phyloP scores from a whole-genome alignment of 352 stramenopile genomes.

The Phytophthora pseudosyringae region DNA sequence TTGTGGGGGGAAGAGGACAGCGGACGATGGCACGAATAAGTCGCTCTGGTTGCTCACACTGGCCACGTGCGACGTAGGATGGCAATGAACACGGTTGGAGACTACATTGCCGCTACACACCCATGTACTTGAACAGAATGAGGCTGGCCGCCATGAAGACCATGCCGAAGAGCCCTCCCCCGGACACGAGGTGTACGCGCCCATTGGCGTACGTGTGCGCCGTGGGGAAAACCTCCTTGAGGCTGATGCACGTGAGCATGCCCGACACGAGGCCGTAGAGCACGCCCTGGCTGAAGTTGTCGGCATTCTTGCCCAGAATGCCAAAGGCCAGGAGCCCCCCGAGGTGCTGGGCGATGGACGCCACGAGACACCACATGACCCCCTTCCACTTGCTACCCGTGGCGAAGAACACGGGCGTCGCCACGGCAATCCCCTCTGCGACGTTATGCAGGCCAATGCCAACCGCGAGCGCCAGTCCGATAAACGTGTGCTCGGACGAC shows the following conservation, averaged over 20 bases:
- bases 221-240: slow-evolving; percentile 92
- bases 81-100: too few species aligned
- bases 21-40: not conserved
- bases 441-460: slow-evolving; percentile 97
- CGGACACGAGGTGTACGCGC: slow-evolving; percentile 79
- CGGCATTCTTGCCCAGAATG: slow-evolving; percentile 56
- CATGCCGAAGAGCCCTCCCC: slow-evolving; percentile 87
- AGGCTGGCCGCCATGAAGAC: slow-evolving; percentile 89
- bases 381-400: slow-evolving; percentile 94
- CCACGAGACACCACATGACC: slow-evolving; percentile 92
- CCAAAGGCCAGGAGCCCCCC: slow-evolving; percentile 87
- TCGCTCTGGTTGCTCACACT: not conserved
- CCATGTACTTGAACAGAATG: slow-evolving; percentile 84
- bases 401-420: slow-evolving; percentile 95
- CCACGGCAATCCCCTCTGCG: slow-evolving; percentile 94
- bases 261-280: slow-evolving; percentile 93
- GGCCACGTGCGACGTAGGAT: too few species aligned
- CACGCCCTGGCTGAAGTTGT: slow-evolving; percentile 68
- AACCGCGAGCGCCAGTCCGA: slow-evolving; percentile 91
- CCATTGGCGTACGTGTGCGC: slow-evolving; percentile 88
- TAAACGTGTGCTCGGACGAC: slow-evolving; percentile 83
- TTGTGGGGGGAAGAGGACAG: slow-evolving; percentile 9
- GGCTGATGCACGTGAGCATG: slow-evolving; percentile 95
- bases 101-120: too few species aligned
- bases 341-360: slow-evolving; percentile 92